Conservation (phyloP, 129 eudicot species). For the Saussurea involucrata region DNA sequence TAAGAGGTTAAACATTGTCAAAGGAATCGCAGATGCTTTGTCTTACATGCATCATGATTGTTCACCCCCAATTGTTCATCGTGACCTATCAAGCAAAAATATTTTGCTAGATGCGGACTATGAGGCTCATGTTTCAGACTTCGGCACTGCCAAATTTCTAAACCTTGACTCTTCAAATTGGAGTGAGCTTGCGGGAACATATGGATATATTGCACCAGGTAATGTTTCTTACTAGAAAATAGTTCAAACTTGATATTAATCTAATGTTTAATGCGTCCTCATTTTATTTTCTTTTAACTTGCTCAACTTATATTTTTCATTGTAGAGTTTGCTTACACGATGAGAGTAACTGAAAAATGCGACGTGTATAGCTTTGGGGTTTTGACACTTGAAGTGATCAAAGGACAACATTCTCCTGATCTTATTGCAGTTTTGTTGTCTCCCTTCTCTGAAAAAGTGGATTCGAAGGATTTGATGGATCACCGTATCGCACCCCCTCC, state of each 20-base stretch:
- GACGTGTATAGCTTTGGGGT: slow-evolving; percentile 32
- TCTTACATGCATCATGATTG: slow-evolving; percentile 17
- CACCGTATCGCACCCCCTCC: not conserved
- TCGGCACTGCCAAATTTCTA: slow-evolving; percentile 29
- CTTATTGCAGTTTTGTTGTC: not conserved
- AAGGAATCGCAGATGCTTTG: slow-evolving; percentile 5
- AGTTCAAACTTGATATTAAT: not conserved
- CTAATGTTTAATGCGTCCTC: not conserved
- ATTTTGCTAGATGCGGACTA: slow-evolving; percentile 12
- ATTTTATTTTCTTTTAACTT: not conserved
- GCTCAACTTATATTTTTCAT: not conserved
- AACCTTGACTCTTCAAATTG: slow-evolving; percentile 21
- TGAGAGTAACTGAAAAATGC: slow-evolving; percentile 12
- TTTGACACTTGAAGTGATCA: slow-evolving; percentile 9
- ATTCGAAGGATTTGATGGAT: slow-evolving; percentile 4
- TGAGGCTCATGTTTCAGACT: slow-evolving; percentile 33
- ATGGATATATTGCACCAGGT: slow-evolving; percentile 44
- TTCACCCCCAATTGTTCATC: slow-evolving; percentile 3
- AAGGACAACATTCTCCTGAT: slow-evolving; percentile 26
- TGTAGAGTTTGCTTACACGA: slow-evolving; percentile 24
- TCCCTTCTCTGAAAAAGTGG: not conserved
- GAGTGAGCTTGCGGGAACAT: slow-evolving; percentile 28
- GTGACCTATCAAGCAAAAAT: slow-evolving; percentile 13
- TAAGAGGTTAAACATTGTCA: not conserved
- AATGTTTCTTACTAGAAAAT: not conserved